These are phyloP conservation scores for Trichosporon coremiiforme DNA, from an alignment of 1,284 basidiomycete species.

Conservation along the genomic window DNA sequence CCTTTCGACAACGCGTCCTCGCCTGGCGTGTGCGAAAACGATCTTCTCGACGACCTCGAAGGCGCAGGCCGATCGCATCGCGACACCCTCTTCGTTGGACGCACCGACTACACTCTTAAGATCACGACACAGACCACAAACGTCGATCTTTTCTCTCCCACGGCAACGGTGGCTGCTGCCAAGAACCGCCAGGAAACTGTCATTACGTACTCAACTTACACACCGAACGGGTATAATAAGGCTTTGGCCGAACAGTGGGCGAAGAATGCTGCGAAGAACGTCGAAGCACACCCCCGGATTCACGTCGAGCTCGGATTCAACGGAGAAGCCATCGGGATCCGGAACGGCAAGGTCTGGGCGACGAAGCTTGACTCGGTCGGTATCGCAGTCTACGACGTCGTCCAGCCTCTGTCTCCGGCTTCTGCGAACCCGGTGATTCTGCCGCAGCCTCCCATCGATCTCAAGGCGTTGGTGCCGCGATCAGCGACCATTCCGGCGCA, in stretches of 20 bases:
- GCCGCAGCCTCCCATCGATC: constrained; percentile 52
- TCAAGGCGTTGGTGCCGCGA: constrained; percentile 34
- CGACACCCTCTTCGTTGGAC: constrained; percentile 49
- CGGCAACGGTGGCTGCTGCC: constrained; percentile 15
- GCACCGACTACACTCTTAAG: constrained; percentile 52
- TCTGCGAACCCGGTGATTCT: constrained; percentile 54
- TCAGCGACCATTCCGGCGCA: constrained; percentile 14
- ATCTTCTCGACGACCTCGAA: constrained; percentile 50
- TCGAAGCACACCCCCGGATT: constrained; percentile 28
- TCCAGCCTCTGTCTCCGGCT: constrained; percentile 43
- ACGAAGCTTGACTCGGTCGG: constrained; percentile 48
- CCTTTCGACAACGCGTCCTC: constrained; percentile 36
- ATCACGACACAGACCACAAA: constrained; percentile 39
- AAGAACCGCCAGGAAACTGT: constrained; percentile 42
- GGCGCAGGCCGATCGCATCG: constrained; percentile 35
- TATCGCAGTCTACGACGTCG: constrained; percentile 55
- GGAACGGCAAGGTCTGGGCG: constrained; percentile 48
- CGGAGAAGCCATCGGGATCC: constrained; percentile 51
- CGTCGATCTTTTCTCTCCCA: constrained; percentile 20
- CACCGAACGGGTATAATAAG: constrained; percentile 53
- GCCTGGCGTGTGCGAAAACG: constrained; percentile 42
- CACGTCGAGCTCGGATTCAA: constrained; percentile 54
- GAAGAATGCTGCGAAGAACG: constrained; percentile 23
- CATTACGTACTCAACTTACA: constrained; percentile 54
- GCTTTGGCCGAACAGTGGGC: constrained; percentile 53